Evolutionary conservation across 768 basidiomycete genomes (phyloP).

Genomic region (Strobilomyces dryophilus): DNA sequence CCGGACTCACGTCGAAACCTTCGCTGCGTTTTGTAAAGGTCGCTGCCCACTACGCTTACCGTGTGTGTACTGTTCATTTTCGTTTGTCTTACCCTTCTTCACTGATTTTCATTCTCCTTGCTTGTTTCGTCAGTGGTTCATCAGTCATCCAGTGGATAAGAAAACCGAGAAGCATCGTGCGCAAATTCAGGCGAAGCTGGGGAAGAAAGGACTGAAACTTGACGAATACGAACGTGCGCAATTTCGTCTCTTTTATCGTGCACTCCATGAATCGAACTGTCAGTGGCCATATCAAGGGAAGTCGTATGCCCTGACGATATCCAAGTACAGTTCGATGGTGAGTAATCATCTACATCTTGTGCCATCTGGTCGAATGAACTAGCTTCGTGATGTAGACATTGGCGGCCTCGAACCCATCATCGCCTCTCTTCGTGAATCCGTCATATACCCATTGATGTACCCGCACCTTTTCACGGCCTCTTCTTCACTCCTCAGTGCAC

Average conservation of each 20-base stretch:
- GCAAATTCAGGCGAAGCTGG: conserved; percentile 65
- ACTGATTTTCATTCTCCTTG: not conserved
- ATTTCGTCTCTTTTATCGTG: not conserved
- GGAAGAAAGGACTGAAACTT: conserved; percentile 69
- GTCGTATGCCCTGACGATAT: conserved; percentile 93
- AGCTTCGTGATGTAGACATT: conserved; percentile 50
- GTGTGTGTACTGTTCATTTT: conserved; percentile 39
- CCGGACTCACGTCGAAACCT: conserved; percentile 1
- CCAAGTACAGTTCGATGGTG: conserved; percentile 67
- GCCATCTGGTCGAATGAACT: not conserved
- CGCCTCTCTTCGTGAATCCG: conserved; percentile 85
- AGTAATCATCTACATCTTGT: conserved; percentile 9
- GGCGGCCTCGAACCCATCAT: conserved; percentile 93
- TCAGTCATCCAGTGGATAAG: conserved; percentile 52
- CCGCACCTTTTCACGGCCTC: conserved; percentile 82
- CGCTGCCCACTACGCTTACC: conserved; percentile 72
- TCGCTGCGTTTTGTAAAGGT: conserved; percentile 43
- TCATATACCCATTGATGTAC: conserved; percentile 91
- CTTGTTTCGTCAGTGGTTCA: conserved; percentile 52
- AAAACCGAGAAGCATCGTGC: conserved; percentile 65
- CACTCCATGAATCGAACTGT: not conserved
- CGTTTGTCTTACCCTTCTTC: not conserved
- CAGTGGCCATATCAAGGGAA: conserved; percentile 85
- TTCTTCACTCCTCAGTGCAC: conserved; percentile 81
- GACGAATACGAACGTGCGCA: conserved; percentile 87